phyloP scores from a whole-genome alignment of 495 filamentous ascomycete species.

The Lentithecium fluviatile region DNA sequence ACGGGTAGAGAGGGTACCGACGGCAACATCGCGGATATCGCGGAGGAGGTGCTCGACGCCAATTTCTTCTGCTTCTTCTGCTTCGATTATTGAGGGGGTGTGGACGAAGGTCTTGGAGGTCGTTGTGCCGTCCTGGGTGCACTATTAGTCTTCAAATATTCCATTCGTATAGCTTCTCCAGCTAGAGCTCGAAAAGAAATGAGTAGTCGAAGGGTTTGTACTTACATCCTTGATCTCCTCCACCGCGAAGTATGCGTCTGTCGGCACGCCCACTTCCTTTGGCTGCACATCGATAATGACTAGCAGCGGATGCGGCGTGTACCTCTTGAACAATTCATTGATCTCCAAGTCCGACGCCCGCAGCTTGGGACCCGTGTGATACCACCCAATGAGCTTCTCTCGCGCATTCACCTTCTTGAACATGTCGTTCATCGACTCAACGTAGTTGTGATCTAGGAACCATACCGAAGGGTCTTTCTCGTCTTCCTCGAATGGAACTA shows the following conservation, averaged over 20 bases:
- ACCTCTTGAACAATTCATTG: constrained; percentile 99
- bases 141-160: not conserved
- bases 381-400: constrained; percentile 99
- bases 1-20: constrained; percentile 95
- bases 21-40: constrained; percentile 96
- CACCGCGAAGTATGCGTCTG: constrained; percentile 98
- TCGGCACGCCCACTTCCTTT: constrained; percentile 96
- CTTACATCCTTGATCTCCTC: constrained; percentile 99
- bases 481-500: constrained; percentile 98
- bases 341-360: constrained; percentile 97
- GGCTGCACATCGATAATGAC: constrained; percentile 99
- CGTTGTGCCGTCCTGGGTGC: constrained; percentile 84
- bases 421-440: constrained; percentile 99
- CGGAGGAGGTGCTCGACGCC: constrained; percentile 96
- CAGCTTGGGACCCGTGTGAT: constrained; percentile 96
- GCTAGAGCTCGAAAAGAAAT: too few relatives aligned
- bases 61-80: constrained; percentile 98
- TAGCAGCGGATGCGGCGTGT: constrained; percentile 91
- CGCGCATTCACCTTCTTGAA: constrained; percentile 99
- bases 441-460: constrained; percentile 99
- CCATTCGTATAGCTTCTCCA: not conserved
- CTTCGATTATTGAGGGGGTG: constrained; percentile 98
- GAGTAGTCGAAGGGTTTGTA: constrained; percentile 12
- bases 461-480: constrained; percentile 97
- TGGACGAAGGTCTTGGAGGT: constrained; percentile 98